Conservation (phyloP, 208 protist genomes). For the Ichthyophonus hoferi region DNA sequence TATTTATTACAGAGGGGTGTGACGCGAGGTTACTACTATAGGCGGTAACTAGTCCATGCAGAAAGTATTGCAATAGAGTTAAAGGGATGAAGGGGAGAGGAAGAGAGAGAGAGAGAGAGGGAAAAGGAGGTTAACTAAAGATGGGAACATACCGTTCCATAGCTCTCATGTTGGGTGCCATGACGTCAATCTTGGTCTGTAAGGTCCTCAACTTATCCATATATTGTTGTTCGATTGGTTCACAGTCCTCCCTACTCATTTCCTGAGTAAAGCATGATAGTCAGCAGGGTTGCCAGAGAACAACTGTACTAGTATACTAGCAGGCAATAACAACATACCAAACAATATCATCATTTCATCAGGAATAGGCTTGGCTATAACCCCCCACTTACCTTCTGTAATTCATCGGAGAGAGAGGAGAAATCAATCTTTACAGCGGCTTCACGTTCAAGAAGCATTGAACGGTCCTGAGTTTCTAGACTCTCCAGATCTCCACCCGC, state of each 20-base stretch:
- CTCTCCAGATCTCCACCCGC: not conserved
- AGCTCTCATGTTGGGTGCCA: conserved; percentile 66
- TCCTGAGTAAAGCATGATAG: not conserved
- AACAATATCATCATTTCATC: no score
- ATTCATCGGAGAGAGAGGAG: not conserved
- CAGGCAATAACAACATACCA: no score
- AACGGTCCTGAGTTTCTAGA: not conserved
- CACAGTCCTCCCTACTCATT: not conserved
- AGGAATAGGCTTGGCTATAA: no score
- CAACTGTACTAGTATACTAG: no score
- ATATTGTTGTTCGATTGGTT: conserved; percentile 23
- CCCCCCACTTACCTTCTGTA: not conserved
- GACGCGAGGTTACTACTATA: no score
- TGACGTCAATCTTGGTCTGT: conserved; percentile 47
- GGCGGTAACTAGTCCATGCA: no score
- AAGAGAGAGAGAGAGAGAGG: no score
- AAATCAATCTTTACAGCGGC: conserved; percentile 4
- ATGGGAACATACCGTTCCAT: conserved; percentile 30
- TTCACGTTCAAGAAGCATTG: not conserved
- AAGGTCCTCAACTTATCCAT: conserved; percentile 40
- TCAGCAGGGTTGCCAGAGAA: no score
- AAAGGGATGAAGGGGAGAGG: no score
- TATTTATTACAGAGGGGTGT: no score
- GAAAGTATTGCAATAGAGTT: no score
- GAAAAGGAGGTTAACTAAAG: no score